These are phyloP conservation scores for Nothophoma quercina DNA, from an alignment of 2,329 filamentous ascomycete species.

Conservation along the genomic window DNA sequence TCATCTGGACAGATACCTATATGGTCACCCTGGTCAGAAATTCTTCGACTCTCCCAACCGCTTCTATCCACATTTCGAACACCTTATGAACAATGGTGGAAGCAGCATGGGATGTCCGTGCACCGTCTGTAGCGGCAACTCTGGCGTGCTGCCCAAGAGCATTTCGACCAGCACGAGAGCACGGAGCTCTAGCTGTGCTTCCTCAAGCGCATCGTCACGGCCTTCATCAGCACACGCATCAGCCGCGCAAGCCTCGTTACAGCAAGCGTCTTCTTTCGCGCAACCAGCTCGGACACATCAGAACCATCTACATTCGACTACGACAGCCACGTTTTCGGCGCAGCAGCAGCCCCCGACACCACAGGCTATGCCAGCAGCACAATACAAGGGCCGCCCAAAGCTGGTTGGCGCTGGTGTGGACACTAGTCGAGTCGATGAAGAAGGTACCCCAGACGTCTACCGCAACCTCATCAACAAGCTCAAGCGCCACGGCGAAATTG, in stretches of 20 bases:
- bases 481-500: conserved; percentile 49
- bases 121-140: conserved; percentile 52
- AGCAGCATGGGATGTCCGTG: conserved; percentile 58
- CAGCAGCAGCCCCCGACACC: no score
- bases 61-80: conserved; percentile 65
- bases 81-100: conserved; percentile 60
- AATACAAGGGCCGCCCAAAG: conserved; percentile 31
- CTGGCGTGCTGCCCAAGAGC: conserved; percentile 27
- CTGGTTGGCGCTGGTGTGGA: conserved; percentile 29
- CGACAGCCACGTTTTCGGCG: no score
- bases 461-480: conserved; percentile 59
- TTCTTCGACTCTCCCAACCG: conserved; percentile 62
- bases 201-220: conserved; percentile 9
- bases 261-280: no score
- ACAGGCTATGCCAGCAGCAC: not conserved
- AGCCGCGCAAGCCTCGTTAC: no score
- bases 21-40: conserved; percentile 61
- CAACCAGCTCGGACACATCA: not conserved
- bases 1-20: conserved; percentile 63
- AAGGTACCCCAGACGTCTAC: conserved; percentile 64
- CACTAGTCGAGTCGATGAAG: conserved; percentile 53
- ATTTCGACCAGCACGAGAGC: conserved; percentile 11
- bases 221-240: not conserved
- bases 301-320: no score
- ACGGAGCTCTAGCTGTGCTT: conserved; percentile 12